These are phyloP conservation scores for Alternaria brassicae DNA, from an alignment of 2,329 filamentous ascomycete species.

Conservation along the genomic window DNA sequence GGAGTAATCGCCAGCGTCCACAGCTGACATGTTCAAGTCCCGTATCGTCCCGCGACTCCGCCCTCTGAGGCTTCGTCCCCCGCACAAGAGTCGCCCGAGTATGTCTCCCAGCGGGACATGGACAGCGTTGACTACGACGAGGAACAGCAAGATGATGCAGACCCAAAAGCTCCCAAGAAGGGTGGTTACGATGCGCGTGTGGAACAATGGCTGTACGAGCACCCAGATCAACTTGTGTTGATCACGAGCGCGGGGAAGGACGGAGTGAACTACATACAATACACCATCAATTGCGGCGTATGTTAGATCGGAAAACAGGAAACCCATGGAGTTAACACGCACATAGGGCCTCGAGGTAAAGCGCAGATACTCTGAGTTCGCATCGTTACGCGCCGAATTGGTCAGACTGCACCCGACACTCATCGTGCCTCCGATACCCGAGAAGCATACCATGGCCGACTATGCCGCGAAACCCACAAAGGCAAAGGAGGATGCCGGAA, in stretches of 20 bases:
- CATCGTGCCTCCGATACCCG: conserved; percentile 94
- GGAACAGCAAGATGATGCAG: conserved; percentile 54
- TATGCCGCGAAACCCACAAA: conserved; percentile 98
- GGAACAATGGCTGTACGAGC: conserved; percentile 96
- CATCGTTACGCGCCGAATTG: conserved; percentile 85
- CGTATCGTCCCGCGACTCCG: conserved; percentile 65
- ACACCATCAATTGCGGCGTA: conserved; percentile 95
- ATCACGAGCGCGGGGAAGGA: conserved; percentile 96
- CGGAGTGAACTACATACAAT: conserved; percentile 92
- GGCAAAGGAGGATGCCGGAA: conserved; percentile 95
- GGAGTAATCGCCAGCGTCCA: background rate
- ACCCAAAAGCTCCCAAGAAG: conserved; percentile 67
- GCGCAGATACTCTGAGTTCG: conserved; percentile 94
- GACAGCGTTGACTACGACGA: conserved; percentile 66
- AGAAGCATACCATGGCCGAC: conserved; percentile 98
- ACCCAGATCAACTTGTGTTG: conserved; percentile 85
- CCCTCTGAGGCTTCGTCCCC: conserved; percentile 75
- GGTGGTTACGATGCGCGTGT: conserved; percentile 94
- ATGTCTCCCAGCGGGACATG: conserved; percentile 61
- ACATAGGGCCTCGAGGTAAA: conserved; percentile 90
- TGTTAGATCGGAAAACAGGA: conserved; percentile 31
- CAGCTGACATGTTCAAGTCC: conserved; percentile 35
- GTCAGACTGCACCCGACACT: conserved; percentile 93
- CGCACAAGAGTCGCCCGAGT: conserved; percentile 69
- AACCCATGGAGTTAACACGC: conserved; percentile 20